Base-by-base conservation (phyloP, 768 basidiomycete genomes). In the Boletus tomentosulus region DNA sequence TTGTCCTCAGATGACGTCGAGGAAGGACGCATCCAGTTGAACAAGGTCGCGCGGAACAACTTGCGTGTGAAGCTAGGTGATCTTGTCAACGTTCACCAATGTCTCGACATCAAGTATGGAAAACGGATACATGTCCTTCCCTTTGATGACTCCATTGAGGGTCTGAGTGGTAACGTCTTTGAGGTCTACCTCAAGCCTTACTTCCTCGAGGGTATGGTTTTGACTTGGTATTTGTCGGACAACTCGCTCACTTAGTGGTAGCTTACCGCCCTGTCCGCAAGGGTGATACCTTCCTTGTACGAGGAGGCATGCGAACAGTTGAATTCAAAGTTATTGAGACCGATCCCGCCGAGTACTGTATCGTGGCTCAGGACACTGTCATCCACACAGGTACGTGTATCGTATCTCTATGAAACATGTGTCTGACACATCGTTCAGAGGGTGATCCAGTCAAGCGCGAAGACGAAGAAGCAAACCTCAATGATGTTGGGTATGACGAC, bases 21-120 rank as follows among this genome's bases (percentile, higher is more conserved):
- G 63, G 97, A 98, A 73, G 96, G 97, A 54, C 91, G 92, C 69
- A 95, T 99, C 58, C 95, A 97, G 65, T 77, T 99, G 75, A 99
- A 99, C 86, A 98, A 98, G 74, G 97, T 99, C 34, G 97, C 97
- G n/a, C 92, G 97, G 54, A 96, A 98, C 77, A 98, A 99, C 75
- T 75, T 98, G 45, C 91, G 96, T 51, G 92, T 98, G 62, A 98
- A 98, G 77, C 86, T 98, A 41, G 96, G 91, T 41, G 97, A 99
- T 72, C 80, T 98, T 51, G 93, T 93, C 68, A 91, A 90, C 57
- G 94, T 99, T 1, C 95, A 98, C 71, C 85, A 92, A 64, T 98
- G 95, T 69, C 82, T 88, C 55, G 96, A 98, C 66, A 98, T 98
- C 80, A 97, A 98, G 74, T 99, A 99, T 71, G 97, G 97, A 60